A percentile compares a stretch with the other conserved stretches of the same genome.
Evolutionary conservation across 192 early-diverging fungal species (phyloP).

Genomic region (Paraglomus brasilianum): DNA sequence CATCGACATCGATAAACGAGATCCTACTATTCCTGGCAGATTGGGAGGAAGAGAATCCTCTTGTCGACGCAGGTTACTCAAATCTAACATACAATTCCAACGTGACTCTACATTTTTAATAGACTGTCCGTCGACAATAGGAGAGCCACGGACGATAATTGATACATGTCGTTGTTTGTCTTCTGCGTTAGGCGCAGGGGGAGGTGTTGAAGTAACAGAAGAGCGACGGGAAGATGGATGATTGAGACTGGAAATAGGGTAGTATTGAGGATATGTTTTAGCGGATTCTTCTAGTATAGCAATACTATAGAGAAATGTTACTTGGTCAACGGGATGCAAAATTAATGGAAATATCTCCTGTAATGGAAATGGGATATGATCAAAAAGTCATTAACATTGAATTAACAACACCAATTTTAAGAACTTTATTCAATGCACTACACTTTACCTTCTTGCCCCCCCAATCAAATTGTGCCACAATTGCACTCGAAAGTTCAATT

Average conservation of each 20-base stretch:
- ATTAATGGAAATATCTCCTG: constrained; percentile 44
- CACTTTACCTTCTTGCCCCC: constrained; percentile 45
- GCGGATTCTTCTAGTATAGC: constrained; percentile 51
- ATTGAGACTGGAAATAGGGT: constrained; percentile 6
- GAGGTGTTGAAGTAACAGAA: constrained; percentile 20
- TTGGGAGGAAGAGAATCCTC: constrained; percentile 25
- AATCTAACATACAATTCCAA: constrained; percentile 62
- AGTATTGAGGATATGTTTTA: constrained; percentile 10
- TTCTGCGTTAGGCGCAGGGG: neutral
- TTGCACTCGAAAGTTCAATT: constrained; percentile 53
- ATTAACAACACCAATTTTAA: neutral
- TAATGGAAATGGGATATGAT: neutral
- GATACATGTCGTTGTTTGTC: constrained; percentile 50
- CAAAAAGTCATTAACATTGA: neutral
- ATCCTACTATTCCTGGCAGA: neutral
- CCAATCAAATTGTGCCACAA: constrained; percentile 44
- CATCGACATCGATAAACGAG: neutral
- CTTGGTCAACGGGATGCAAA: constrained; percentile 52
- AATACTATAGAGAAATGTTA: constrained; percentile 56
- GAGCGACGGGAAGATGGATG: constrained; percentile 12
- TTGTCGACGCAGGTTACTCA: constrained; percentile 43
- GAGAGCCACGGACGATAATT: constrained; percentile 51
- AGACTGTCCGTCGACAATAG: constrained; percentile 47
- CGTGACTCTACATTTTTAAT: constrained; percentile 51
- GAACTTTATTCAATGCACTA: constrained; percentile 17